Conservation (phyloP, 2,329 filamentous ascomycete species). For the Exserohilum rostratum region DNA sequence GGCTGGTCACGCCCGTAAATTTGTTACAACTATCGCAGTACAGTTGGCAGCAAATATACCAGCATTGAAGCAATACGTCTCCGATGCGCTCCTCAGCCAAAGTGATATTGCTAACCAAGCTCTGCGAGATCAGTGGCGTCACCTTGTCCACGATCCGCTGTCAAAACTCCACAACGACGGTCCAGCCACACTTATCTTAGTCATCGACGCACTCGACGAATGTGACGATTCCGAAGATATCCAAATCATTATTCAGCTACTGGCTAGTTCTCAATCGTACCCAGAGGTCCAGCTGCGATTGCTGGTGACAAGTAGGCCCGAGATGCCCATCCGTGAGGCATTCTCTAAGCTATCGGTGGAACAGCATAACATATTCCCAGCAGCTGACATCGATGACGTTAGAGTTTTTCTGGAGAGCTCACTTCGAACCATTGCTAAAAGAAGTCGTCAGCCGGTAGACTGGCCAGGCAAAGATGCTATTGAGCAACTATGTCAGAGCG, state of each 20-base stretch:
- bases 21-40: constrained; percentile 22
- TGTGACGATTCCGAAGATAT: neutral
- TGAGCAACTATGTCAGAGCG: constrained; percentile 10
- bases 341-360: too few relatives aligned
- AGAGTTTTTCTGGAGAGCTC: too few relatives aligned
- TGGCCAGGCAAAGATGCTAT: too few relatives aligned
- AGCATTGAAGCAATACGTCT: constrained; percentile 6
- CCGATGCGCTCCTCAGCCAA: constrained; percentile 12
- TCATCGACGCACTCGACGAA: neutral
- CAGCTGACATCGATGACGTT: too few relatives aligned
- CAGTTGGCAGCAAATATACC: constrained; percentile 17
- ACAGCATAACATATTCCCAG: neutral
- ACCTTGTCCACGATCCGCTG: constrained; percentile 20
- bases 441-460: too few relatives aligned
- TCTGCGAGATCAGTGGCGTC: constrained; percentile 24
- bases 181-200: neutral
- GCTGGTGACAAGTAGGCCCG: neutral
- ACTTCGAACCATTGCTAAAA: too few relatives aligned
- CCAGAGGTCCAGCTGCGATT: neutral
- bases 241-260: neutral
- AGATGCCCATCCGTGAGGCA: too few relatives aligned
- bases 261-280: neutral
- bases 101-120: constrained; percentile 13
- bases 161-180: neutral
- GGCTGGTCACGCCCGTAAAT: constrained; percentile 12